Base-by-base conservation (phyloP, 495 filamentous ascomycete species). In the Talaromyces wortmannii region DNA sequence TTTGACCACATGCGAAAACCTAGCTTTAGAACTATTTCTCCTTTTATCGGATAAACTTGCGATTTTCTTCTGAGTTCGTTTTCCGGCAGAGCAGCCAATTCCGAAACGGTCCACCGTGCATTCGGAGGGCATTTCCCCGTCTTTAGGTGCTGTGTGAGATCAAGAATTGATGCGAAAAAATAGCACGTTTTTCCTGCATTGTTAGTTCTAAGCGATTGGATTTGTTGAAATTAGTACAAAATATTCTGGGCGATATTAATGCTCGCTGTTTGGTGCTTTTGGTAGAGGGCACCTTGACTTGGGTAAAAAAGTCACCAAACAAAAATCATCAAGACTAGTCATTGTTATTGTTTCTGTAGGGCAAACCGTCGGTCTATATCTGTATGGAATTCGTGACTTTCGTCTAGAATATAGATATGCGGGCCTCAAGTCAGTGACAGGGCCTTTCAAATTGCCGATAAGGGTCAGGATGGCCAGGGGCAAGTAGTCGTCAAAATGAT, bases 401-500 rank as follows among this genome's bases (percentile, higher is more conserved):
- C 5, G 36, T 40, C 36, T 40, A 13, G 36, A 40, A 32, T 17
- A 55, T 40, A 63, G 77, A 30, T 79, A 70, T 55, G 57, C 57
- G 16, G 79, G 79, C 0, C 61, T 82, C 52, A 72, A 65, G 4
- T 61, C 55, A 30, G 73, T 81, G 15, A 69, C 70, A 0, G 56
- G 62, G 80, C 78, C 1, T 82, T 82, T 48, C 72, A 67, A 6
- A 81, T 77, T 67, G 79, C 78, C 5, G 79, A 69, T 3, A 72
- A 63, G 50, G 73, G 78, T 5, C 78, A 79, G 60, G 80, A 82
- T 57, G 76, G 75, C 5, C 59, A 76, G 16, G 78, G 74, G 0
- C 73, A 73, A 0, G 53, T 83, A 30, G 80, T 83, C 45, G 50
- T 83, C 45, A 82, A 83, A 61, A 79, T 80, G 1, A 64, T 81